phyloP scores from a whole-genome alignment of 1,284 basidiomycete genomes.

The Ganoderma resinaceum region DNA sequence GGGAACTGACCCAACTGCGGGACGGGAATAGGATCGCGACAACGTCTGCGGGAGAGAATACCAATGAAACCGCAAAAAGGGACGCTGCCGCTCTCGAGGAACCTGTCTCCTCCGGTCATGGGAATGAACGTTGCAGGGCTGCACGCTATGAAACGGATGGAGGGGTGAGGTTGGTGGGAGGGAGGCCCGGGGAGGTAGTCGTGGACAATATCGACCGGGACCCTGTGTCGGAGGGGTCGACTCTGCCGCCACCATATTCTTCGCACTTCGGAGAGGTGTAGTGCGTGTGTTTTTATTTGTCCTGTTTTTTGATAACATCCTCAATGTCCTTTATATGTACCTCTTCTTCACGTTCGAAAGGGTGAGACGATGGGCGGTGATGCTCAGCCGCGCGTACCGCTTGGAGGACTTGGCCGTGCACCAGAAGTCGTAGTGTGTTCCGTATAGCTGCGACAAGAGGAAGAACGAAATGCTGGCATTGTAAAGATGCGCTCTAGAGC shows the following conservation, averaged over 20 bases:
- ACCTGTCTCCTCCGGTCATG: background rate
- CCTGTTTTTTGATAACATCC: too few relatives aligned
- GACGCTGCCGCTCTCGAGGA: background rate
- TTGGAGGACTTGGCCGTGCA: too few relatives aligned
- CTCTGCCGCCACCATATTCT: background rate
- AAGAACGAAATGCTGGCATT: too few relatives aligned
- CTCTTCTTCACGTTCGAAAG: too few relatives aligned
- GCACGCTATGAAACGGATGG: background rate
- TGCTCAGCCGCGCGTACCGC: too few relatives aligned
- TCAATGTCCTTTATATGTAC: too few relatives aligned
- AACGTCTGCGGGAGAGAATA: background rate
- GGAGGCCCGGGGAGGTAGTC: background rate
- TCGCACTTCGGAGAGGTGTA: background rate
- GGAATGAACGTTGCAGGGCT: background rate
- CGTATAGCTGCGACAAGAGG: too few relatives aligned
- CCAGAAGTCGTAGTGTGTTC: too few relatives aligned
- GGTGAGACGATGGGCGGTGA: too few relatives aligned
- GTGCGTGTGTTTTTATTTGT: background rate
- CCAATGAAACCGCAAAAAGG: background rate
- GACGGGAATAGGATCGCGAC: background rate
- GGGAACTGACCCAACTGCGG: background rate
- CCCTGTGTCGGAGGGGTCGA: background rate
- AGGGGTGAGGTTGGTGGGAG: background rate
- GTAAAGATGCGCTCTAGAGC: too few relatives aligned
- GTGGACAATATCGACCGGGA: background rate